These are phyloP conservation scores for Strobilomyces echinocephalus DNA, from an alignment of 768 basidiomycete genomes.

Conservation along the genomic window DNA sequence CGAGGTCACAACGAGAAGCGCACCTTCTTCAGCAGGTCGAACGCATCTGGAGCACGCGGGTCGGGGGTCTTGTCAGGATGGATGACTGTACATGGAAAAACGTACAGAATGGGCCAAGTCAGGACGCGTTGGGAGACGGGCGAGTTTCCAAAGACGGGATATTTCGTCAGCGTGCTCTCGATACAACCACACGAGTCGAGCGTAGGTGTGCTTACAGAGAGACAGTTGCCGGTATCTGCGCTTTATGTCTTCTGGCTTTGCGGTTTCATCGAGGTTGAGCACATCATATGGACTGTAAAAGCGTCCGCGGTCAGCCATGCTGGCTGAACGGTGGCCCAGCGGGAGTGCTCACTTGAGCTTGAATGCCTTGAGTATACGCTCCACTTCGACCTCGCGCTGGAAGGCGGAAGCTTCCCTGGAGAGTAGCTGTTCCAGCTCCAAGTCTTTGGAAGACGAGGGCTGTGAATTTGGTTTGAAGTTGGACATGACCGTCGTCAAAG, in stretches of 20 bases:
- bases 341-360: constrained; percentile 76
- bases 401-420: constrained; percentile 79
- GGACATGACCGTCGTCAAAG: not conserved
- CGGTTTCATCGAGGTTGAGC: constrained; percentile 69
- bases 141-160: not conserved
- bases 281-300: constrained; percentile 86
- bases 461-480: constrained; percentile 14
- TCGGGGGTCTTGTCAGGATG: constrained; percentile 98
- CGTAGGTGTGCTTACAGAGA: constrained; percentile 53
- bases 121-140: not conserved
- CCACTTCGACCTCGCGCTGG: constrained; percentile 83
- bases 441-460: constrained; percentile 28
- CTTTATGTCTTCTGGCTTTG: constrained; percentile 80
- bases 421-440: constrained; percentile 75
- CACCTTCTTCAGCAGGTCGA: constrained; percentile 91
- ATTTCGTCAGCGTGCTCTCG: constrained; percentile 23
- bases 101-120: constrained; percentile 32
- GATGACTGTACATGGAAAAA: constrained; percentile 64
- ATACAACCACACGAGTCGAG: constrained; percentile 1
- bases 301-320: not conserved
- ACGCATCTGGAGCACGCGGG: constrained; percentile 83
- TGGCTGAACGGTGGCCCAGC: not conserved
- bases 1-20: constrained; percentile 3
- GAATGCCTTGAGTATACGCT: constrained; percentile 90
- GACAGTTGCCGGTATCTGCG: constrained; percentile 83